Conservation (phyloP, 116 monocot species). For the Cymodocea nodosa region DNA sequence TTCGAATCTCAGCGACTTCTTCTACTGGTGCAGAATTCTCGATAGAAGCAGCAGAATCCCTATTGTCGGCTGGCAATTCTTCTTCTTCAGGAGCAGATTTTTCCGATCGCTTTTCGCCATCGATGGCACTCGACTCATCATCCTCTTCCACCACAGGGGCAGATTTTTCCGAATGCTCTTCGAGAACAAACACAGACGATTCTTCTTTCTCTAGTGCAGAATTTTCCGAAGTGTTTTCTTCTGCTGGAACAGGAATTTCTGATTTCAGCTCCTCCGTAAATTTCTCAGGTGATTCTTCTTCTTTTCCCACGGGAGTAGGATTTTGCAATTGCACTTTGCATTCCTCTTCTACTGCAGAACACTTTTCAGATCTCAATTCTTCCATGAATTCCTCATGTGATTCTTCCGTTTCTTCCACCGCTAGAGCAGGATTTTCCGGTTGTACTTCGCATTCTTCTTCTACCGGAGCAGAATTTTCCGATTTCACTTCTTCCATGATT, state of each 20-base stretch:
- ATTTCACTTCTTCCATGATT: neutral
- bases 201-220: no score
- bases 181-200: no score
- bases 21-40: neutral
- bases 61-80: neutral
- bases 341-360: neutral
- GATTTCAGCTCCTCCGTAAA: neutral
- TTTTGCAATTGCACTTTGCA: neutral
- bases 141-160: no score
- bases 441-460: neutral
- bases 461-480: neutral
- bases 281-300: neutral
- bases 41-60: neutral
- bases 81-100: neutral
- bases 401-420: neutral
- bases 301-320: neutral
- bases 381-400: no score
- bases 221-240: neutral
- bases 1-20: neutral
- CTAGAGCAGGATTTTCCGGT: neutral
- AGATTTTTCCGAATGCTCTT: no score
- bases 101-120: no score
- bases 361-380: no score
- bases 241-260: neutral
- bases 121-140: no score